Conservation (phyloP, 73 alveolate species). For the Effrenium voratum region DNA sequence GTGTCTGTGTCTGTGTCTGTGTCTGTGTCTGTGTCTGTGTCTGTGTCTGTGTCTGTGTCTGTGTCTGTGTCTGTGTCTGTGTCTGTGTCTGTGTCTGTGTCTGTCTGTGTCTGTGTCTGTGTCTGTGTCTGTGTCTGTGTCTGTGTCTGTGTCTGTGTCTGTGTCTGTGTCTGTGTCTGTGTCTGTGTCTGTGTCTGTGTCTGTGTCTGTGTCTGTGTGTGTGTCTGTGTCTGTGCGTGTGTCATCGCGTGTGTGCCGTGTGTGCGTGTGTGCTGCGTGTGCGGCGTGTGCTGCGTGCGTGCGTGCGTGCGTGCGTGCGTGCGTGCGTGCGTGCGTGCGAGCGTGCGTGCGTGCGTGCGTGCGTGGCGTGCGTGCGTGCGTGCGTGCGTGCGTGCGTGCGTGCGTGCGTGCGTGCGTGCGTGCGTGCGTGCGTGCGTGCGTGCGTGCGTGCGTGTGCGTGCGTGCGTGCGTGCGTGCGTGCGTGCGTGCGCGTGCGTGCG, state of each 20-base stretch:
- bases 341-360: no score
- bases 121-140: not conserved
- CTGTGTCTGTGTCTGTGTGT: not conserved
- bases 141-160: not conserved
- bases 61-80: not conserved
- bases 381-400: no score
- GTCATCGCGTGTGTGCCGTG: not conserved
- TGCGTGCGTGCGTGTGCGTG: no score
- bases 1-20: not conserved
- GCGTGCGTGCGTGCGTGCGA: no score
- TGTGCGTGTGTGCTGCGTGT: no score
- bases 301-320: no score
- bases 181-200: not conserved
- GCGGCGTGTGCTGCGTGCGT: no score
- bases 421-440: no score
- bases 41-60: not conserved
- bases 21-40: not conserved
- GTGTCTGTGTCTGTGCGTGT: not conserved
- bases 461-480: no score
- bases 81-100: not conserved
- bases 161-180: not conserved
- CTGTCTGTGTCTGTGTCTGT: not conserved
- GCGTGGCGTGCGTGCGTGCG: no score
- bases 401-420: no score
- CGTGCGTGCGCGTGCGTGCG: no score